These are phyloP conservation scores for Rubus idaeus DNA, from an alignment of 306 rosid species.

Conservation along the genomic window DNA sequence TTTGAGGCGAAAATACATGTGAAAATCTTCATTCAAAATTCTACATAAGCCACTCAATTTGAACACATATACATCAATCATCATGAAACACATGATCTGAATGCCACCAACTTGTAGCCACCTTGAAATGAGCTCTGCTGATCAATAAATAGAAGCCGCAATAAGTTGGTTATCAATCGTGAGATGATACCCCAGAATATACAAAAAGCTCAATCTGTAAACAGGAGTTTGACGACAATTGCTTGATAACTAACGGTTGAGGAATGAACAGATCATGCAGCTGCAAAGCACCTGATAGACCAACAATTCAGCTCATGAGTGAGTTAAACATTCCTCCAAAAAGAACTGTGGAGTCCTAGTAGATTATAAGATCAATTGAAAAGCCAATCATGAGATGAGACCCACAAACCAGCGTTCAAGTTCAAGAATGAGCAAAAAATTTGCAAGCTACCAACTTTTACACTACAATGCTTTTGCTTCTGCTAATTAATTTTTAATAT, in stretches of 20 bases:
- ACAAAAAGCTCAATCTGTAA: neutral
- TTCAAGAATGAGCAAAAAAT: neutral
- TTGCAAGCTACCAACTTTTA: neutral
- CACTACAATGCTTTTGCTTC: neutral
- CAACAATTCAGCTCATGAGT: neutral
- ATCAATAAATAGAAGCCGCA: neutral
- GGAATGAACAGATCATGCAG: neutral
- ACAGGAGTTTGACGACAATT: neutral
- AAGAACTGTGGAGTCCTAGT: neutral
- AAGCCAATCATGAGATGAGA: neutral
- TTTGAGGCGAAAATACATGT: no score
- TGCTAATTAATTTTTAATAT: neutral
- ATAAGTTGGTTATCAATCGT: neutral
- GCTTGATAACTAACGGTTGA: neutral
- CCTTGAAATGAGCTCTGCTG: neutral
- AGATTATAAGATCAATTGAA: neutral
- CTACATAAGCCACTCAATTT: neutral
- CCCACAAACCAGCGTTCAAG: neutral
- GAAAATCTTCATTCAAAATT: neutral
- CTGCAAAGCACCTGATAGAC: neutral
- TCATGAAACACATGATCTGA: neutral
- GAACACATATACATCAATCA: neutral
- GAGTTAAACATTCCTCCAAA: neutral
- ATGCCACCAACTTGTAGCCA: neutral
- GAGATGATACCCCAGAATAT: neutral